Conservation (phyloP, 2,329 filamentous ascomycete genomes). For the Madurella fahalii region DNA sequence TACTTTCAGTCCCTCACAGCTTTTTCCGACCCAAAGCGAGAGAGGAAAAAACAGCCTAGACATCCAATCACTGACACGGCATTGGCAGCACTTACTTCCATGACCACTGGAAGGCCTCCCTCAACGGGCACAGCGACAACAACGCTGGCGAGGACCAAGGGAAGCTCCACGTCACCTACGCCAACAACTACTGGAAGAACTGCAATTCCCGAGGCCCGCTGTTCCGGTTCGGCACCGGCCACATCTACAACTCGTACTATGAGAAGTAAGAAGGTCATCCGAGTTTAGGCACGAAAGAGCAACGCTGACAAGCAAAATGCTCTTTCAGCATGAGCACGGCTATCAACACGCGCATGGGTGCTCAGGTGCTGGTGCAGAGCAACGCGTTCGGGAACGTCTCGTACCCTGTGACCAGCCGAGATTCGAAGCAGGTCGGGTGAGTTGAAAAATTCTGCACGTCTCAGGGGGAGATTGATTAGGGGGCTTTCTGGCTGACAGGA, state of each 20-base stretch:
- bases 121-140: slow-evolving; percentile 57
- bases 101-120: slow-evolving; percentile 50
- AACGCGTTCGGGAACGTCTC: slow-evolving; percentile 44
- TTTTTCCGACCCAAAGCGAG: too few species aligned
- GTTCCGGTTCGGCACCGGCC: slow-evolving; percentile 62
- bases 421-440: slow-evolving; percentile 39
- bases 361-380: slow-evolving; percentile 57
- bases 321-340: slow-evolving; percentile 37
- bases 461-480: neutral
- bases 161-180: slow-evolving; percentile 60
- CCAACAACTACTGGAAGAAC: slow-evolving; percentile 63
- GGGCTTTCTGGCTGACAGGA: neutral
- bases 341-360: slow-evolving; percentile 54
- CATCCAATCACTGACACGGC: neutral
- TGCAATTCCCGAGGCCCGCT: slow-evolving; percentile 60
- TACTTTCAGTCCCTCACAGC: neutral
- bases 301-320: slow-evolving; percentile 29
- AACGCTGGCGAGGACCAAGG: slow-evolving; percentile 57
- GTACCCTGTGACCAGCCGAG: slow-evolving; percentile 35
- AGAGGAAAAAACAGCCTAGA: too few species aligned
- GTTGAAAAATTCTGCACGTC: neutral
- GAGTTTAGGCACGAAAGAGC: neutral
- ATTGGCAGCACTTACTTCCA: slow-evolving; percentile 33
- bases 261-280: slow-evolving; percentile 12
- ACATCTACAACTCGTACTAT: slow-evolving; percentile 40